phyloP scores from a whole-genome alignment of 2,329 filamentous ascomycete species.

The Cryphonectria radicalis region DNA sequence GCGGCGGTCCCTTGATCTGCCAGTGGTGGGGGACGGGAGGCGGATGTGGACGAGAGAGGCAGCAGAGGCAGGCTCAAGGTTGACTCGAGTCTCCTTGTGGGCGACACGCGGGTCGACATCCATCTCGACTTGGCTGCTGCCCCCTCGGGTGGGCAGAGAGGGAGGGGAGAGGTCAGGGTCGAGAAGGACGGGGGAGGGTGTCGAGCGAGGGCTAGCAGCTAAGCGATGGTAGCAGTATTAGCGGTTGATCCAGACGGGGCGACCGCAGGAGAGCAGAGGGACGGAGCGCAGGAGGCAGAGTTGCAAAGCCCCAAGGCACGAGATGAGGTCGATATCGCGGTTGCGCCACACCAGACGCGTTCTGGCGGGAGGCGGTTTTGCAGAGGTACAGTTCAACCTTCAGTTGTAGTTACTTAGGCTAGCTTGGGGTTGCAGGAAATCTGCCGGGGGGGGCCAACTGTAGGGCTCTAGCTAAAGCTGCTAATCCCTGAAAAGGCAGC shows the following conservation, averaged over 20 bases:
- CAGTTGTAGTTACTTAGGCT: constrained; percentile 1
- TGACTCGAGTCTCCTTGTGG: constrained; percentile 87
- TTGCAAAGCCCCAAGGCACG: constrained; percentile 9
- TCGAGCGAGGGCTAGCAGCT: background rate
- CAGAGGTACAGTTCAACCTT: background rate
- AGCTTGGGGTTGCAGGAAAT: constrained; percentile 34
- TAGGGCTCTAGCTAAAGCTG: background rate
- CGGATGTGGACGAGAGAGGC: constrained; percentile 73
- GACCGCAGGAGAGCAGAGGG: background rate
- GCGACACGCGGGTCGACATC: constrained; percentile 67
- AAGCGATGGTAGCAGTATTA: background rate
- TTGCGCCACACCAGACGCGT: constrained; percentile 21
- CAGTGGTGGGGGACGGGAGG: constrained; percentile 54
- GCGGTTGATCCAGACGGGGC: background rate
- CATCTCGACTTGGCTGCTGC: constrained; percentile 58
- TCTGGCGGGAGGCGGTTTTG: constrained; percentile 12
- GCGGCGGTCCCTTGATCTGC: constrained; percentile 33
- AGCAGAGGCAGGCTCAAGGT: constrained; percentile 73
- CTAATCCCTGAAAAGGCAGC: constrained; percentile 9
- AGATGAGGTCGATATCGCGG: constrained; percentile 16
- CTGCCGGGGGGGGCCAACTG: constrained; percentile 23
- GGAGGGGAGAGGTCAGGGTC: background rate
- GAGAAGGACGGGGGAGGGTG: constrained; percentile 14
- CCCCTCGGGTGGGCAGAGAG: constrained; percentile 18
- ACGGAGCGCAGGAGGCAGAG: background rate